Percentiles rank a stretch among this genome's conserved stretches.
Conservation (phyloP, 176 grass and related monocot genomes). For the Alloteropsis semialata region DNA sequence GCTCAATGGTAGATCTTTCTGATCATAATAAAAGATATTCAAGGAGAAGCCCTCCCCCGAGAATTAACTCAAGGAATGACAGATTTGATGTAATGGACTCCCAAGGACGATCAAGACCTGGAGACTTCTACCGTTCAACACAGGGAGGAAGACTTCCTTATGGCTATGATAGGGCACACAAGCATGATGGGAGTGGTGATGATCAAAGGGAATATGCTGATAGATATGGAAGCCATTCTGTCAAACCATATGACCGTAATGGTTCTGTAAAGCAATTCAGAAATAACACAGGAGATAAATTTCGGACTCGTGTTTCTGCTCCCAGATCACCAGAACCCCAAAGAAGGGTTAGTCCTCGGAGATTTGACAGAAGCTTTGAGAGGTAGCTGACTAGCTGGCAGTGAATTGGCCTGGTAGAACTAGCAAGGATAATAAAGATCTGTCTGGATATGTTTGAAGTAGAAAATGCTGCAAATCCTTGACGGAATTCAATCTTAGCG, state of each 20-base stretch:
- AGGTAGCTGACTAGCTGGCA: slow-evolving; percentile 40
- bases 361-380: slow-evolving; percentile 44
- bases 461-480: slow-evolving; percentile 13
- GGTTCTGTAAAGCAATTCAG: slow-evolving; percentile 36
- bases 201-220: slow-evolving; percentile 45
- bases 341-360: slow-evolving; percentile 49
- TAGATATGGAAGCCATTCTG: slow-evolving; percentile 46
- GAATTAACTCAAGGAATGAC: slow-evolving; percentile 35
- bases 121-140: slow-evolving; percentile 50
- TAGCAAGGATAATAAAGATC: slow-evolving; percentile 42
- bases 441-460: slow-evolving; percentile 30
- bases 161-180: slow-evolving; percentile 54
- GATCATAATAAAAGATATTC: slow-evolving; percentile 51
- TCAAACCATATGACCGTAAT: slow-evolving; percentile 53
- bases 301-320: slow-evolving; percentile 40
- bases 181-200: slow-evolving; percentile 37
- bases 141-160: slow-evolving; percentile 49
- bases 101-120: slow-evolving; percentile 43
- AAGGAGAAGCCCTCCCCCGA: slow-evolving; percentile 49
- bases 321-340: slow-evolving; percentile 48
- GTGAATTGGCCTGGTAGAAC: slow-evolving; percentile 34
- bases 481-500: slow-evolving; percentile 6
- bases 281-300: slow-evolving; percentile 51
- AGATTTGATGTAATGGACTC: slow-evolving; percentile 49
- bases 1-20: slow-evolving; percentile 49